Base-by-base conservation (phyloP, 106 monocot species). In the Dioscorea alata region DNA sequence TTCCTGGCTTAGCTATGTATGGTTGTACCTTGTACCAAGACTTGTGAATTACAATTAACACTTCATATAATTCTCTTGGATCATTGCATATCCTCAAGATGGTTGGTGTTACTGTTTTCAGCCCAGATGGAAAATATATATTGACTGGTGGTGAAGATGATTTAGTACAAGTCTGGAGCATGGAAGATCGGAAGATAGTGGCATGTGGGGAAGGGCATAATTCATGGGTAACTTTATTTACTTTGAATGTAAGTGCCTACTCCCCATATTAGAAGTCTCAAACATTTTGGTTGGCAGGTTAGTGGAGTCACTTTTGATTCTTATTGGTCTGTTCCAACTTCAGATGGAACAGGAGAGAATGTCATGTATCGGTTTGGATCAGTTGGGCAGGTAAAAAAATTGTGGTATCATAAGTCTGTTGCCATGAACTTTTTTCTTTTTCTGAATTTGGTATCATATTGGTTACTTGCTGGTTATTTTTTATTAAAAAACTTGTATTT, bases 281-380 rank as follows among this genome's bases (percentile, higher is more conserved):
- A 28, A 70, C 49, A 80, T 42, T 42, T 42, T 54, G 21, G 58
- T 70, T 49, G 24, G 35, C 85, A 92, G 92, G 86, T 92, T 65
- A 88, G 97, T 80, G 92, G 92, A 68, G 92, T 97, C 83, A 89
- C 97, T 69, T 92, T 97, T 87, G 92, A 97, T 72, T 89, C 84
- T 4, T 86, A 84, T 73, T 97, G 92, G 92, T 78, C 80, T 51
- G 69, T 84, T 18, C 92, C 96, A 31, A 82, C 60, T 81, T 85
- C 92, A 62, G 96, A 97, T 76, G 80, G 72, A 49, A 70, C 80
- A 22, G 86, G 70, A 77, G 92, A 97, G 74, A 89, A 75, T 78
- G 77, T 83, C 2, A 71, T 97, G 59, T 97, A 97, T 75, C 82
- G 92, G 8, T 89, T 97, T 75, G 94, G 88, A 57, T 95, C 94